phyloP scores from a whole-genome alignment of 345 rosid genomes.

The Hibiscus syriacus region DNA sequence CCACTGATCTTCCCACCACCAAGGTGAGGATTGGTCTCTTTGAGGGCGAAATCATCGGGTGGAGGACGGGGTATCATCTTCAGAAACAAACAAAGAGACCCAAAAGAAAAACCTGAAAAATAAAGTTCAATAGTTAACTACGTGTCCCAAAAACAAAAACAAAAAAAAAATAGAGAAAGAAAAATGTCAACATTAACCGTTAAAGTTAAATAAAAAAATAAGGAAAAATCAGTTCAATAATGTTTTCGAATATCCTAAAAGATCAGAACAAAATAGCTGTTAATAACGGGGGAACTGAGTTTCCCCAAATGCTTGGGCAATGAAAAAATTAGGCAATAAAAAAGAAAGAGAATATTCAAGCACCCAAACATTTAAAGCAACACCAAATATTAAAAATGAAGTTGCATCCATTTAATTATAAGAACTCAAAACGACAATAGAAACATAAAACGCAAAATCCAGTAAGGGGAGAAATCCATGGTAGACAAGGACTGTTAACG shows the following conservation, averaged over 20 bases:
- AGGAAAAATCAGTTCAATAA: background rate
- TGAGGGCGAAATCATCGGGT: constrained; percentile 65
- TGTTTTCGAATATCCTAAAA: constrained; percentile 19
- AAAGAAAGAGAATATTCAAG: background rate
- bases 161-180: no score
- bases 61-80: constrained; percentile 72
- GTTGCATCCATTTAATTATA: background rate
- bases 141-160: background rate
- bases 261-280: constrained; percentile 14
- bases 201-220: background rate
- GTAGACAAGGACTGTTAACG: constrained; percentile 4
- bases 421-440: constrained; percentile 16
- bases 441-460: constrained; percentile 10
- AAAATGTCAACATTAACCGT: background rate
- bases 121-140: constrained; percentile 3
- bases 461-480: background rate
- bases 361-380: constrained; percentile 5
- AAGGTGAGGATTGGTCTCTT: constrained; percentile 82
- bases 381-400: background rate
- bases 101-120: constrained; percentile 10
- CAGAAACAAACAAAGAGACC: constrained; percentile 7
- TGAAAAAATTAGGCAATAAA: no score
- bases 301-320: constrained; percentile 11
- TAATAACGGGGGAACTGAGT: background rate
- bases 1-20: constrained; percentile 73